These are phyloP conservation scores for Guyanaporus albipodus DNA, from an alignment of 768 basidiomycete genomes.

Conservation along the genomic window DNA sequence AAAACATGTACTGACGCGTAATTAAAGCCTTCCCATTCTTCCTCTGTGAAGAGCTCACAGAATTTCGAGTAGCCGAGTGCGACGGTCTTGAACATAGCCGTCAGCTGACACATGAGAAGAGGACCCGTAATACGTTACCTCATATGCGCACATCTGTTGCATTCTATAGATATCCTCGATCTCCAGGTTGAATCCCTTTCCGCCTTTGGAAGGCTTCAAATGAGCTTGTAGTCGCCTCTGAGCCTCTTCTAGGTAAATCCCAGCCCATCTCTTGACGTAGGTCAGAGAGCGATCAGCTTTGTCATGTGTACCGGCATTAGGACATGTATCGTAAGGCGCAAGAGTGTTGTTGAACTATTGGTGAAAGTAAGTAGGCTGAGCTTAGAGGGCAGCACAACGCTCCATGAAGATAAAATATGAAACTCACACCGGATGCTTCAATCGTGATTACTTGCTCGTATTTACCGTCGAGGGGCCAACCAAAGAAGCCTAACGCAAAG, in stretches of 20 bases:
- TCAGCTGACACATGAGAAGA: not conserved
- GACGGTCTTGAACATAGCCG: slow-evolving; percentile 60
- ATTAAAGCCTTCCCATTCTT: slow-evolving; percentile 92
- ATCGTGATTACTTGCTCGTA: slow-evolving; percentile 78
- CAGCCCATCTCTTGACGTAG: slow-evolving; percentile 64
- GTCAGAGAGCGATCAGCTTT: slow-evolving; percentile 56
- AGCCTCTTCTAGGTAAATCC: slow-evolving; percentile 68
- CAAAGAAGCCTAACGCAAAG: slow-evolving; percentile 74
- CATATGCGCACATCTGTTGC: slow-evolving; percentile 84
- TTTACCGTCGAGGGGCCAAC: slow-evolving; percentile 65
- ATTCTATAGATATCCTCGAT: slow-evolving; percentile 70
- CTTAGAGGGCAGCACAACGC: not conserved
- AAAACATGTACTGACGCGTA: slow-evolving; percentile 49
- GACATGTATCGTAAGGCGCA: slow-evolving; percentile 79
- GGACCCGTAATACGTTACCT: slow-evolving; percentile 39
- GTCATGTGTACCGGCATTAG: slow-evolving; percentile 46
- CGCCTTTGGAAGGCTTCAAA: slow-evolving; percentile 29
- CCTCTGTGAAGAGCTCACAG: slow-evolving; percentile 84
- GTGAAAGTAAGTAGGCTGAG: not conserved
- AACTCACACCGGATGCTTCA: slow-evolving; percentile 53
- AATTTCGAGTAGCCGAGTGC: slow-evolving; percentile 89
- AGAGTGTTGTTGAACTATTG: slow-evolving; percentile 78
- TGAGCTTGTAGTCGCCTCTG: slow-evolving; percentile 53
- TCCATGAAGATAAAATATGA: slow-evolving; percentile 14
- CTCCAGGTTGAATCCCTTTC: slow-evolving; percentile 53